Percentiles rank a stretch among this genome's conserved stretches.
These are phyloP conservation scores for Zalaria sp. DNA, from an alignment of 2,329 filamentous ascomycete genomes.

Conservation along the genomic window DNA sequence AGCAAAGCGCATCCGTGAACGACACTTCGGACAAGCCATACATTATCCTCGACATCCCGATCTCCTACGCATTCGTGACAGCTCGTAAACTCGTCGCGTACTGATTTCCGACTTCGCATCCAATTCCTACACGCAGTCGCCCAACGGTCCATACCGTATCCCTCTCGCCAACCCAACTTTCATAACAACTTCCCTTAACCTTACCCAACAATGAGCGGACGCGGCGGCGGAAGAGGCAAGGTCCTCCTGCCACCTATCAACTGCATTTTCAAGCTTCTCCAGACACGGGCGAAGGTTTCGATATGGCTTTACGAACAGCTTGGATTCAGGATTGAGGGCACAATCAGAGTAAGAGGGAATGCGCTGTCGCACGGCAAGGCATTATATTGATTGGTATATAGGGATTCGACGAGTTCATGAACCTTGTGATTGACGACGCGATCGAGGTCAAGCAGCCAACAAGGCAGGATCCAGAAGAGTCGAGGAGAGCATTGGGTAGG, in stretches of 20 bases:
- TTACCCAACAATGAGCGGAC: conserved; percentile 33
- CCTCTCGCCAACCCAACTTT: background rate
- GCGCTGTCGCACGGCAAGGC: conserved; percentile 3
- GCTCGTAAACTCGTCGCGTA: too few species aligned
- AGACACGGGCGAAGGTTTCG: conserved; percentile 68
- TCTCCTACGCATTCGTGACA: too few species aligned
- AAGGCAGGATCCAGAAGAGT: conserved; percentile 64
- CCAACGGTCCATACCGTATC: too few species aligned
- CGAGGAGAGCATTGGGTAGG: conserved; percentile 64
- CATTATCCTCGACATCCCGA: too few species aligned
- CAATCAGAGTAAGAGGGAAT: conserved; percentile 58
- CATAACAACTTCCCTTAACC: background rate
- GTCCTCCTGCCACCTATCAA: conserved; percentile 67
- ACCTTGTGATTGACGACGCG: conserved; percentile 89
- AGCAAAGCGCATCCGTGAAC: too few species aligned
- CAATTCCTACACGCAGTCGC: too few species aligned
- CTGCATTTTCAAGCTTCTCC: conserved; percentile 88
- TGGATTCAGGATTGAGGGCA: conserved; percentile 85
- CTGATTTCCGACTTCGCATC: too few species aligned
- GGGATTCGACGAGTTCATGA: conserved; percentile 99
- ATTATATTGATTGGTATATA: conserved; percentile 22
- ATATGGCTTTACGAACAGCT: conserved; percentile 98
- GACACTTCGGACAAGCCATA: too few species aligned
- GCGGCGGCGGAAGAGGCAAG: conserved; percentile 40
- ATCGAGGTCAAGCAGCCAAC: conserved; percentile 79